These are phyloP conservation scores for Kodamaea sagamina DNA, from an alignment of 805 yeast genomes.

Conservation along the genomic window DNA sequence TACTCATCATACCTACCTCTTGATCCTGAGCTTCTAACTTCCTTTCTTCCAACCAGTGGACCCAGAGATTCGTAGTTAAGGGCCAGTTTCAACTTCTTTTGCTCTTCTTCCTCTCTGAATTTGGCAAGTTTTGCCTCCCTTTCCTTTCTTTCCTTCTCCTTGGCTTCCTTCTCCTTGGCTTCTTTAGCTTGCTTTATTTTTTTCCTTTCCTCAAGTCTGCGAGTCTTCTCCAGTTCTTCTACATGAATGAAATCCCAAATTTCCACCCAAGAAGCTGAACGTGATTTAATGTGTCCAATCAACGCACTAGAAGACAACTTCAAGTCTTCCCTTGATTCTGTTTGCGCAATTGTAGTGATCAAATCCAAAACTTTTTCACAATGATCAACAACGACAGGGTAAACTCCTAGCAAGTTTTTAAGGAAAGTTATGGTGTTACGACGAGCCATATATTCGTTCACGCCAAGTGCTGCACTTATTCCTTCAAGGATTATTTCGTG, in stretches of 20 bases:
- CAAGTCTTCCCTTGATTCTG: constrained; percentile 77
- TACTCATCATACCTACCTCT: constrained; percentile 37
- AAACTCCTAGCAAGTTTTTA: constrained; percentile 61
- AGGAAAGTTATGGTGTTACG: constrained; percentile 78
- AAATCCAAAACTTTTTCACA: constrained; percentile 52
- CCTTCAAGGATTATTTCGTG: constrained; percentile 52
- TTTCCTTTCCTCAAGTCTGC: constrained; percentile 19
- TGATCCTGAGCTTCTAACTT: constrained; percentile 14
- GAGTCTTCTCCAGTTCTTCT: constrained; percentile 43
- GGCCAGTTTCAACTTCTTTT: constrained; percentile 13
- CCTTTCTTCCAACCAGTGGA: constrained; percentile 13
- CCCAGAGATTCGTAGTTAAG: constrained; percentile 15
- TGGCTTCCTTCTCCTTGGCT: constrained; percentile 17
- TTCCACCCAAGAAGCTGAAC: constrained; percentile 51
- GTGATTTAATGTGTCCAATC: constrained; percentile 62
- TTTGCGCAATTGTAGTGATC: constrained; percentile 48
- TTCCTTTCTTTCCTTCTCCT: constrained; percentile 17
- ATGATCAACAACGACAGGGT: constrained; percentile 69
- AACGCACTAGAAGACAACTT: constrained; percentile 75
- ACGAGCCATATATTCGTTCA: constrained; percentile 71
- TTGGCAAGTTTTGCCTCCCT: constrained; percentile 14
- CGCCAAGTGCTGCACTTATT: constrained; percentile 43
- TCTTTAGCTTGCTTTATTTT: constrained; percentile 26
- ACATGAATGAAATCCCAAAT: constrained; percentile 59
- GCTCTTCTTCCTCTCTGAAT: constrained; percentile 13